Evolutionary conservation across 208 protist species (phyloP), one percentile per base, ranked within the genome.

Genomic region (Acanthamoeba polyphaga): DNA sequence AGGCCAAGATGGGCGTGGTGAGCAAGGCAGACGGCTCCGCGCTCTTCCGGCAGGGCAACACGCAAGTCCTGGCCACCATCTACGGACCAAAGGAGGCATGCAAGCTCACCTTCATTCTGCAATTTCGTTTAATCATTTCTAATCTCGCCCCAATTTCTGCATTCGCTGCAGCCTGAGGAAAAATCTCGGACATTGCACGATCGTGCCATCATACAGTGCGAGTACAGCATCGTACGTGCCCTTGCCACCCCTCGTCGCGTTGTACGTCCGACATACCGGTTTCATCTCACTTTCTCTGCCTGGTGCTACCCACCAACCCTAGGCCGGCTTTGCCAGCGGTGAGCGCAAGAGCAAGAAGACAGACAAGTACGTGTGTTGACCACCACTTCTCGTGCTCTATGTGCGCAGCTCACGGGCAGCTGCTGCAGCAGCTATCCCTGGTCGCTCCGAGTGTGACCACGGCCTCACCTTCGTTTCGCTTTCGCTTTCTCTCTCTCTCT

Each of bases 21-120:
- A 72, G 38, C 34, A 84, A 95, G 34, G 97, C 97, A 17, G 97
- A 99, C 92, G 98, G 98, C 51, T 98, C 97, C 2, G 96, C 97
- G 32, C 97, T 97, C 74, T 96, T 97, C 58, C 93, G 97, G 76
- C 78, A 96, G 58, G 97, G 97, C 29, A 97, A 97, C 94, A 98
- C 97, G 38, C 97, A 97, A 76, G 95, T 98, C 27, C 60, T 98
- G 10, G 98, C 97, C 1, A 88, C 97, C n/a, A 97, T 99, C 3
- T 98, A 98, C 92, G 98, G 98, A 2, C 98, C 98, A 5, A 72
- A 95, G 43, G 97, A 98, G 96, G 90, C 97, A 49, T 62, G 17
- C 27, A 10, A 5, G n/a, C 49, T 3, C 24, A 10, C 1, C 3
- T 38, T n/a, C 43, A 24, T 15, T 46, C 29, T 89, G 66, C 0